These are phyloP conservation scores for Phytophthora multivora DNA, from an alignment of 352 stramenopile species.

Conservation along the genomic window DNA sequence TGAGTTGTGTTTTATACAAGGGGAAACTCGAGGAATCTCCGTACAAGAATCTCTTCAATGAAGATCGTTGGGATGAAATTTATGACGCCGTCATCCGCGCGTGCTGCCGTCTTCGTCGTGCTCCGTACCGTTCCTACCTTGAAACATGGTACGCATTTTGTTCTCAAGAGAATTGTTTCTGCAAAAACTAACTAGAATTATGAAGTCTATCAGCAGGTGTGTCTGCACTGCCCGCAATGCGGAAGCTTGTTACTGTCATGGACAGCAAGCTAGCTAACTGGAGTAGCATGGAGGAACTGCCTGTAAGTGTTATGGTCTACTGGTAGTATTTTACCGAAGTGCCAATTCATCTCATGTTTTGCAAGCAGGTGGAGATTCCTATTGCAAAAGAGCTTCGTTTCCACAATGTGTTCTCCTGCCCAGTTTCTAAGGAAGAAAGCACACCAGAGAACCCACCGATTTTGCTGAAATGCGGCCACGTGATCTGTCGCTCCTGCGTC, in stretches of 20 bases:
- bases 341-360: not conserved
- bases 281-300: slow-evolving; percentile 73
- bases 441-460: slow-evolving; percentile 84
- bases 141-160: slow-evolving; percentile 59
- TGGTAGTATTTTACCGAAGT: not conserved
- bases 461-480: slow-evolving; percentile 87
- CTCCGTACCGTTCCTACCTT: slow-evolving; percentile 76
- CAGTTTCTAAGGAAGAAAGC: slow-evolving; percentile 88
- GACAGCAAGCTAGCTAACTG: slow-evolving; percentile 79
- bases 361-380: slow-evolving; percentile 68
- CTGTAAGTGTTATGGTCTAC: slow-evolving; percentile 37
- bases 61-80: slow-evolving; percentile 75
- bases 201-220: slow-evolving; percentile 73
- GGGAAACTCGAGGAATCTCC: slow-evolving; percentile 70
- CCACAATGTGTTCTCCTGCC: slow-evolving; percentile 88
- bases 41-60: slow-evolving; percentile 79
- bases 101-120: slow-evolving; percentile 70
- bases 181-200: slow-evolving; percentile 4
- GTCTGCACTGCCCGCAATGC: slow-evolving; percentile 72
- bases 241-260: slow-evolving; percentile 84
- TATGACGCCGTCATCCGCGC: slow-evolving; percentile 70
- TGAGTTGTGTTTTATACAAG: slow-evolving; percentile 85
- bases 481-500: slow-evolving; percentile 84
- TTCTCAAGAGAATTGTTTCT: not conserved
- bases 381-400: slow-evolving; percentile 83